These are phyloP conservation scores for Pyrus hybrid DNA, from an alignment of 331 rosid genomes.

Conservation along the genomic window DNA sequence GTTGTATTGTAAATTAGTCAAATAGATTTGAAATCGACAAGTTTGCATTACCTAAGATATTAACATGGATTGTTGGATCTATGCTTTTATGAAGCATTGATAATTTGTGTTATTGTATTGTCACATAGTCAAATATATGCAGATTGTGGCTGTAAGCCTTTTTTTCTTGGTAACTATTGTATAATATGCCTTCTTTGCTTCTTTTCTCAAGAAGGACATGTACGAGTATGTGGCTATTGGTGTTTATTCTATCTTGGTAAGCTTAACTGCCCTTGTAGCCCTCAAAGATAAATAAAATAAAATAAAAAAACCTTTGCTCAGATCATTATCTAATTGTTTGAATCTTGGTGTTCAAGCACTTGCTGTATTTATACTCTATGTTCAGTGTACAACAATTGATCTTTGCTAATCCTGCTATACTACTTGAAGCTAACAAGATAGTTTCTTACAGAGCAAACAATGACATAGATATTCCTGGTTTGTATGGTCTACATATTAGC, in stretches of 20 bases:
- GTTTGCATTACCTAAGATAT: not conserved
- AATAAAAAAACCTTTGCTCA: not conserved
- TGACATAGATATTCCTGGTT: slow-evolving; percentile 47
- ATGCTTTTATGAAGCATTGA: not conserved
- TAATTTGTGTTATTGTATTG: too few species aligned
- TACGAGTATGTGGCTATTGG: slow-evolving; percentile 55
- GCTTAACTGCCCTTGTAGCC: not conserved
- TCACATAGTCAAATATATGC: too few species aligned
- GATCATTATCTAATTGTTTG: slow-evolving; percentile 3
- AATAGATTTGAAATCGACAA: not conserved
- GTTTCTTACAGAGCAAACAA: slow-evolving; percentile 32
- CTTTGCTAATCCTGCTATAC: slow-evolving; percentile 69
- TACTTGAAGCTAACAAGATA: slow-evolving; percentile 40
- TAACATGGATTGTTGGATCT: not conserved
- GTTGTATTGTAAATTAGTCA: not conserved
- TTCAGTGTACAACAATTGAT: slow-evolving; percentile 76
- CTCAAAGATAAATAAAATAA: too few species aligned
- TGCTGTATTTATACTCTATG: slow-evolving; percentile 61
- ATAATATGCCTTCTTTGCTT: slow-evolving; percentile 74
- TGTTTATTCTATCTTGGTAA: slow-evolving; percentile 65
- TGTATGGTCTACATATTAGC: not conserved
- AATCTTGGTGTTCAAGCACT: slow-evolving; percentile 45
- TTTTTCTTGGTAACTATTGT: slow-evolving; percentile 73
- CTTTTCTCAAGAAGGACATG: slow-evolving; percentile 53
- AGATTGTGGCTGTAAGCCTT: slow-evolving; percentile 78